phyloP scores from a whole-genome alignment of 2,329 filamentous ascomycete genomes.

The Onygenales sp. region DNA sequence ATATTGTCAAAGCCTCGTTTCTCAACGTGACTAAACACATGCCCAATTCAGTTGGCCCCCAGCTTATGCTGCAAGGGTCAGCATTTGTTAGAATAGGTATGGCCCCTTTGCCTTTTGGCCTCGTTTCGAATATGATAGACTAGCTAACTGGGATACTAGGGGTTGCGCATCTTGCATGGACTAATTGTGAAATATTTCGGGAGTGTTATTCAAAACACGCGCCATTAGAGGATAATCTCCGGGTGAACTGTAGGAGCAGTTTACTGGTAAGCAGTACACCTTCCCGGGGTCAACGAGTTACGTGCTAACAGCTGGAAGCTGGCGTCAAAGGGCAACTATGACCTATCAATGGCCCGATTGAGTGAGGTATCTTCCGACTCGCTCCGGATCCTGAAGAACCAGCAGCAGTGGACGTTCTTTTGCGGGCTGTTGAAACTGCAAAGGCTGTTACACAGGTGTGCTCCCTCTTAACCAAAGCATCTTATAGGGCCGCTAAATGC shows the following conservation, averaged over 20 bases:
- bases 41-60: conserved; percentile 60
- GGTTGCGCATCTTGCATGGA: conserved; percentile 44
- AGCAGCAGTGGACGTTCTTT: conserved; percentile 46
- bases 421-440: conserved; percentile 34
- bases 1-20: conserved; percentile 72
- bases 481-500: conserved; percentile 10
- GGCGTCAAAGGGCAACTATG: conserved; percentile 59
- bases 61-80: conserved; percentile 62
- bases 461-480: neutral
- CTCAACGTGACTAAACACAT: conserved; percentile 70
- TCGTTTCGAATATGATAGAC: neutral
- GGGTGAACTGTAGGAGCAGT: conserved; percentile 62
- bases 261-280: conserved; percentile 39
- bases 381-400: conserved; percentile 64
- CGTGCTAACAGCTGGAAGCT: conserved; percentile 27
- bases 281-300: conserved; percentile 4
- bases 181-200: conserved; percentile 62
- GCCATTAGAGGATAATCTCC: conserved; percentile 69
- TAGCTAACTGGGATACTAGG: conserved; percentile 30
- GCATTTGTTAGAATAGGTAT: conserved; percentile 68
- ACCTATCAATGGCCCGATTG: conserved; percentile 54
- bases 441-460: conserved; percentile 34
- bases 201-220: conserved; percentile 57
- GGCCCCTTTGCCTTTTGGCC: conserved; percentile 3
- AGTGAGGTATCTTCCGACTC: conserved; percentile 51